Base-by-base conservation (phyloP, 768 basidiomycete genomes). In the Agaricus blazei region DNA sequence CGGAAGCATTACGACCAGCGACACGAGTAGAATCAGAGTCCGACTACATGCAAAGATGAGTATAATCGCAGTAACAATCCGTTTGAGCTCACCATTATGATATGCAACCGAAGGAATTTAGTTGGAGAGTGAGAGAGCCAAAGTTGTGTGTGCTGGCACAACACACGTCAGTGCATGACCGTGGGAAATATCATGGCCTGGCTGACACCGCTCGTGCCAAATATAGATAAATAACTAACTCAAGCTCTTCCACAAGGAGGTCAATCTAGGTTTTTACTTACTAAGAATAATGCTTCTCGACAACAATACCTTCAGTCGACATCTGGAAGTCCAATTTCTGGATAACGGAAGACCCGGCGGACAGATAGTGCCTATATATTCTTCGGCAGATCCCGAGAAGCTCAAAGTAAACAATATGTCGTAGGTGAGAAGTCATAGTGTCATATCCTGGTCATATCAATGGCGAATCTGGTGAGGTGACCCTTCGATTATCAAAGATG, bases 21-120 rank as follows among this genome's bases (percentile, higher is more conserved):
- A 62, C 41, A 62, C 73, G 75, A 62, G 83, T 74, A 58, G 80
- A 76, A 67, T 92, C 90, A 64, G 90, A 90, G 75, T 92, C 90
- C 62, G 90, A 92, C 90, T 91, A 4, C 59, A 45, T 38, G 14
- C 12, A 54, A 12, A 47, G 36, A 55, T 5, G 40, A 52, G 43
- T 44, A 26, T 14, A 24, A 15, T 6, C 15, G 24, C 15, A 31
- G 26, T 6, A 9, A 15, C 38, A 28, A n/a, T 6, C 29, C 54
- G 24, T 8, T n/a, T 45, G 46, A 58, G 45, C 68, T 60, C 27
- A 77, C 79, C 79, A 80, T 80, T 56, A 59, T 65, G 47, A 48
- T 46, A 26, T 24, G 19, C 28, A 47, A 52, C 60, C 54, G 61
- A 52, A 51, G 59, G 45, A 51, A 59, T 59, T 26, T 11, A 34